Conservation (phyloP, 352 stramenopile species). For the Aphanomyces invadans region DNA sequence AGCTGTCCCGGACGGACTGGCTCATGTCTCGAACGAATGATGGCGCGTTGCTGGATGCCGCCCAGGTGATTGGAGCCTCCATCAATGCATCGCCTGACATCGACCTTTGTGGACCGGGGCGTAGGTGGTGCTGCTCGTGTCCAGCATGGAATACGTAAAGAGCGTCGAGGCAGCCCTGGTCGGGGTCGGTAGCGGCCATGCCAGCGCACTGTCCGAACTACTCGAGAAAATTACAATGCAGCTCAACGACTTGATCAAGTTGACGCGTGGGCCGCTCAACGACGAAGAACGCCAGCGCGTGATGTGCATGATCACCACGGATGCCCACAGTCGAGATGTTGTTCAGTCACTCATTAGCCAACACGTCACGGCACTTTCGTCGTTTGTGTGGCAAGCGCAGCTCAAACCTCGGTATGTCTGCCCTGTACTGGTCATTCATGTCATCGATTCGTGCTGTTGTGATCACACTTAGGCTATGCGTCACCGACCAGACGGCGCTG, state of each 20-base stretch:
- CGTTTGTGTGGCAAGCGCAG: slow-evolving; percentile 92
- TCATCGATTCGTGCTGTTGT: too few relatives aligned
- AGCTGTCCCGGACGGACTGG: slow-evolving; percentile 90
- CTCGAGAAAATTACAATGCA: slow-evolving; percentile 81
- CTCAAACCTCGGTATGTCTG: slow-evolving; percentile 79
- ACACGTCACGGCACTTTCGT: slow-evolving; percentile 51
- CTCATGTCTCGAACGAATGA: slow-evolving; percentile 66
- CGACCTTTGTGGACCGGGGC: too few relatives aligned
- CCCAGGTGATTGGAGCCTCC: slow-evolving; percentile 5
- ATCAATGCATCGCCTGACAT: too few relatives aligned
- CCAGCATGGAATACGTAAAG: slow-evolving; percentile 83
- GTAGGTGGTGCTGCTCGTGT: slow-evolving; percentile 87
- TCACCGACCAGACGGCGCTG: slow-evolving; percentile 47
- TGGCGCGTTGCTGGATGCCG: slow-evolving; percentile 18
- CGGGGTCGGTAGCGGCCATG: slow-evolving; percentile 56
- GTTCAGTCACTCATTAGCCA: slow-evolving; percentile 87
- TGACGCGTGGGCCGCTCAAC: slow-evolving; percentile 78
- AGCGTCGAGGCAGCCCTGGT: slow-evolving; percentile 80
- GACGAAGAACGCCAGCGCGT: slow-evolving; percentile 86
- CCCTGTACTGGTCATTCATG: not conserved
- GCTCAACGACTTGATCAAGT: slow-evolving; percentile 87
- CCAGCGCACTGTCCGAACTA: slow-evolving; percentile 78
- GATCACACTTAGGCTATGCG: slow-evolving; percentile 36
- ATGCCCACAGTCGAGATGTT: slow-evolving; percentile 88
- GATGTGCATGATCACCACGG: slow-evolving; percentile 94